Evolutionary conservation across 768 basidiomycete species (phyloP).

Genomic region (Macrolepiota fuliginosa): DNA sequence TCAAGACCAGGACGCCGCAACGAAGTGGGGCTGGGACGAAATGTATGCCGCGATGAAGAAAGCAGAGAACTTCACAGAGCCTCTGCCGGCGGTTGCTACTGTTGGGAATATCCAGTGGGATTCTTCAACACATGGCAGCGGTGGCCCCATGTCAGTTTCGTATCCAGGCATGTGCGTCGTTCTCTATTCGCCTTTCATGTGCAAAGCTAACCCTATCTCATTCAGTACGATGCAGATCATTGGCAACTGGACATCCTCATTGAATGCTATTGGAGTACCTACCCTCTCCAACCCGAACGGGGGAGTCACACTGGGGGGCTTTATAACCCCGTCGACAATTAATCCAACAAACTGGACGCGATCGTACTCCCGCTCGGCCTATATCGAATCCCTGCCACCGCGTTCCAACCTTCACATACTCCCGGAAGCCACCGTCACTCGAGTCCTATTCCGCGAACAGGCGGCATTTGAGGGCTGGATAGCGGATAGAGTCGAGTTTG

Average conservation of each 20-base stretch:
- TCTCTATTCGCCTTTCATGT: neutral
- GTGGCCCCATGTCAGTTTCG: conserved; percentile 40
- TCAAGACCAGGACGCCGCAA: conserved; percentile 22
- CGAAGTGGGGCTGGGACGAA: conserved; percentile 43
- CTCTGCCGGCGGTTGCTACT: conserved; percentile 33
- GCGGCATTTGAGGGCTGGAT: conserved; percentile 31
- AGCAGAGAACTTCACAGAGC: conserved; percentile 55
- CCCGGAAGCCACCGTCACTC: conserved; percentile 52
- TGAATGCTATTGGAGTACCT: conserved; percentile 42
- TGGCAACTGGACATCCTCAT: conserved; percentile 54
- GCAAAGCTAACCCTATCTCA: neutral
- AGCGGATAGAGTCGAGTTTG: conserved; percentile 42
- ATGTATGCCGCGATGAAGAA: conserved; percentile 46
- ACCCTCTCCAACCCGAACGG: conserved; percentile 39
- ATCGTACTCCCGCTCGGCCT: conserved; percentile 62
- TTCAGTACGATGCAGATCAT: conserved; percentile 45
- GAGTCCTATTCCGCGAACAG: conserved; percentile 43
- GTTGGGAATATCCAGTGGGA: conserved; percentile 42
- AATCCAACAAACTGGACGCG: conserved; percentile 64
- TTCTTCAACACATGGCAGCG: conserved; percentile 42
- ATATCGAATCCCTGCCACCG: conserved; percentile 59
- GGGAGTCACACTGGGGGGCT: conserved; percentile 47
- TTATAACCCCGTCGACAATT: conserved; percentile 56
- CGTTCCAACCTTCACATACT: conserved; percentile 59
- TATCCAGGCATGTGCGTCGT: conserved; percentile 47